These are phyloP conservation scores for Silene uniflora DNA, from an alignment of 148 eudicot species.

Conservation along the genomic window DNA sequence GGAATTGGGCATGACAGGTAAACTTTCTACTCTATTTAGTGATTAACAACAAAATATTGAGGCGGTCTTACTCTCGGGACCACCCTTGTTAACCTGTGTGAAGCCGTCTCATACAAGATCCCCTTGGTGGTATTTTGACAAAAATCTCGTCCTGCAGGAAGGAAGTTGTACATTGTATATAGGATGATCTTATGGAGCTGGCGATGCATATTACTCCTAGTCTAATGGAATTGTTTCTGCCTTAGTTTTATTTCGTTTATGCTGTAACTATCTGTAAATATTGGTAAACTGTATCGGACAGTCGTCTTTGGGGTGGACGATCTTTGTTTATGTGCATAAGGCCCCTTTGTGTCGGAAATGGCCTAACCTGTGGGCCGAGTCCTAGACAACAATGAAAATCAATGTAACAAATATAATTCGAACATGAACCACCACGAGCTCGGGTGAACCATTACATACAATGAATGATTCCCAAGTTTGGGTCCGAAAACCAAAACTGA, in stretches of 20 bases:
- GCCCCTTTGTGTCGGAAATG: neutral
- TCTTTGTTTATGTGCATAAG: neutral
- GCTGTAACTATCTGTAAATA: constrained; percentile 31
- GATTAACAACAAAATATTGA: neutral
- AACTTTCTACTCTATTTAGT: neutral
- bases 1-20: constrained; percentile 79
- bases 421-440: neutral
- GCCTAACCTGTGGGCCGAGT: neutral
- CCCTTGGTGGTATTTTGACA: neutral
- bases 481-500: too few species aligned
- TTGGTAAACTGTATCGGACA: constrained; percentile 12
- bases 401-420: neutral
- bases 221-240: constrained; percentile 1
- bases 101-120: neutral
- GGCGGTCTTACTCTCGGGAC: neutral
- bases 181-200: constrained; percentile 19
- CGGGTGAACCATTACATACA: neutral
- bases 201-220: constrained; percentile 15
- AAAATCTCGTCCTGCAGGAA: constrained; percentile 16
- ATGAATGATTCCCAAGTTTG: too few species aligned
- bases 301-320: neutral
- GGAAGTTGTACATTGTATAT: constrained; percentile 33
- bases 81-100: neutral
- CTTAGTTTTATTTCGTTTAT: neutral
- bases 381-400: neutral